phyloP scores from a whole-genome alignment of 2,329 filamentous ascomycete genomes.

The Aureobasidium lini region DNA sequence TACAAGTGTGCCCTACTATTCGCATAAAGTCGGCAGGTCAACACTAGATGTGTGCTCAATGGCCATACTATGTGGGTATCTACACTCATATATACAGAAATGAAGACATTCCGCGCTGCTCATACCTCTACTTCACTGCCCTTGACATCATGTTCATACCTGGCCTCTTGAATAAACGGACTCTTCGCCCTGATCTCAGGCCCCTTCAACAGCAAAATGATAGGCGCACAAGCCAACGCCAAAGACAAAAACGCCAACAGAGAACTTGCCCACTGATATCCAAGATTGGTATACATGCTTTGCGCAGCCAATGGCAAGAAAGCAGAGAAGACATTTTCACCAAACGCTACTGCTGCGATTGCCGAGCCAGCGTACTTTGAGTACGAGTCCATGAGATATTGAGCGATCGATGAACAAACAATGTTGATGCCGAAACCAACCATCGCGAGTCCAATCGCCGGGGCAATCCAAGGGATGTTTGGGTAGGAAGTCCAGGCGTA shows the following conservation, averaged over 20 bases:
- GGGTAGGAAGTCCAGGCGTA: constrained; percentile 45
- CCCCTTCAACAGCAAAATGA: constrained; percentile 35
- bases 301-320: constrained; percentile 42
- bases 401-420: constrained; percentile 39
- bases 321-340: constrained; percentile 43
- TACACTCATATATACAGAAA: not conserved
- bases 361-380: constrained; percentile 43
- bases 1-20: too few species aligned
- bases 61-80: not conserved
- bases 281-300: constrained; percentile 41
- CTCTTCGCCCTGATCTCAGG: constrained; percentile 25
- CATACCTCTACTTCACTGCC: not conserved
- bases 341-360: constrained; percentile 41
- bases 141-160: constrained; percentile 14
- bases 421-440: constrained; percentile 44
- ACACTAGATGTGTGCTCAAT: not conserved
- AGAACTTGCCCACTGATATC: constrained; percentile 44
- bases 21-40: too few species aligned
- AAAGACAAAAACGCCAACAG: constrained; percentile 40
- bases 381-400: constrained; percentile 46
- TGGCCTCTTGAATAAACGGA: constrained; percentile 25
- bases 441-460: constrained; percentile 39
- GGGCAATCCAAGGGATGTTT: constrained; percentile 39
- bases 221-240: constrained; percentile 36
- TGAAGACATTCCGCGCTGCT: not conserved